Evolutionary conservation across 257 asterid species (phyloP).

Genomic region (Ajuga chamaepitys): DNA sequence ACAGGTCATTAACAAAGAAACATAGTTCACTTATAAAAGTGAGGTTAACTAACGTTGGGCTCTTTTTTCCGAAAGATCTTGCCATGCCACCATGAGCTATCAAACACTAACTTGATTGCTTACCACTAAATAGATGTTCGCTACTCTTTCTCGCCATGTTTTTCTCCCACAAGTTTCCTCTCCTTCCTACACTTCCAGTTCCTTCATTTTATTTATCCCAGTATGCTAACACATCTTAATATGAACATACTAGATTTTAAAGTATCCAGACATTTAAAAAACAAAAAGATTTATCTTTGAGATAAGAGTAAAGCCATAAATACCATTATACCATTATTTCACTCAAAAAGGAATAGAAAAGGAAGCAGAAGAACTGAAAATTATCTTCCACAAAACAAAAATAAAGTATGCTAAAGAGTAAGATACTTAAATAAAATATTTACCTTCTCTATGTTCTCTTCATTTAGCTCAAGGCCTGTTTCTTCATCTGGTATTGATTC

Average conservation of each 20-base stretch:
- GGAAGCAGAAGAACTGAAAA: neutral
- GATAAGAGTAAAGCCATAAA: slow-evolving; percentile 5
- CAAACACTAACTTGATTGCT: neutral
- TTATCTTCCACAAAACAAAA: neutral
- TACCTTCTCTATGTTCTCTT: slow-evolving; percentile 95
- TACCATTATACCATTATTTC: neutral
- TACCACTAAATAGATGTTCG: neutral
- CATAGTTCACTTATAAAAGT: neutral
- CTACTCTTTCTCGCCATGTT: neutral
- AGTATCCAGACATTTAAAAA: neutral
- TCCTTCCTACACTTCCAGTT: neutral
- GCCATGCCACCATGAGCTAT: neutral
- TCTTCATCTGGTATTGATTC: slow-evolving; percentile 92
- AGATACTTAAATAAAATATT: slow-evolving; percentile 8
- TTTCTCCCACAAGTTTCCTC: neutral
- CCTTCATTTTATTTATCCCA: neutral
- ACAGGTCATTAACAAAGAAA: neutral
- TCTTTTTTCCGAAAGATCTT: neutral
- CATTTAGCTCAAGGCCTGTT: slow-evolving; percentile 90
- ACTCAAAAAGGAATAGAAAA: no score
- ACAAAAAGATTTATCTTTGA: neutral
- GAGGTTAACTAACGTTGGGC: neutral
- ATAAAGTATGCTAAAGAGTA: neutral
- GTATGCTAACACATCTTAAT: neutral
- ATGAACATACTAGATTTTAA: neutral